Conservation (phyloP, 192 early-diverging fungal species). For the Allomyces arbusculus region DNA sequence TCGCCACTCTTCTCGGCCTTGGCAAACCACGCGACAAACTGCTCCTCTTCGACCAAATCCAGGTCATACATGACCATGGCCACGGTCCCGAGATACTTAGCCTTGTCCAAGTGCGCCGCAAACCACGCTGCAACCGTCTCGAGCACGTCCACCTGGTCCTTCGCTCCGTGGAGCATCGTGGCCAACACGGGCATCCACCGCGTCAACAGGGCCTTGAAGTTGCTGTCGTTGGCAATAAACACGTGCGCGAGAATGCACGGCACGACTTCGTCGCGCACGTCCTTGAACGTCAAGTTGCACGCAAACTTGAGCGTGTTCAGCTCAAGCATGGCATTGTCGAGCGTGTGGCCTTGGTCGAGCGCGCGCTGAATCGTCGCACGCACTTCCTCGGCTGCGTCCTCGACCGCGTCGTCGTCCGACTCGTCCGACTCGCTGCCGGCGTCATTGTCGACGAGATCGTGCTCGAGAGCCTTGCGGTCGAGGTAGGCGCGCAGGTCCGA, state of each 20-base stretch:
- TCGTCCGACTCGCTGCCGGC: constrained; percentile 11
- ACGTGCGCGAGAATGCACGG: constrained; percentile 43
- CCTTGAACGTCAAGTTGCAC: constrained; percentile 55
- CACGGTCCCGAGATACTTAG: constrained; percentile 34
- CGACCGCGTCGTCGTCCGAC: constrained; percentile 19
- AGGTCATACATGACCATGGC: constrained; percentile 50
- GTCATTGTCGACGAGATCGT: neutral
- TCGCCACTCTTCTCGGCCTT: constrained; percentile 19
- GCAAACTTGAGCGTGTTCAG: constrained; percentile 74
- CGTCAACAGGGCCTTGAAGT: constrained; percentile 20
- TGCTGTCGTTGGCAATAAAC: constrained; percentile 21
- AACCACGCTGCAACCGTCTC: constrained; percentile 30
- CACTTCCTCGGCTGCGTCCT: constrained; percentile 41
- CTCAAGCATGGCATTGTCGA: constrained; percentile 60
- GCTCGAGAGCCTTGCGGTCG: neutral
- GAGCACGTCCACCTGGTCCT: constrained; percentile 56
- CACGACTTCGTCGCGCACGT: constrained; percentile 54
- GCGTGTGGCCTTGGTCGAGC: constrained; percentile 48
- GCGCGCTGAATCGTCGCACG: constrained; percentile 56
- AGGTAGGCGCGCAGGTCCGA: neutral
- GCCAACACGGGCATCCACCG: constrained; percentile 51
- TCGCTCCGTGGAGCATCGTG: constrained; percentile 37
- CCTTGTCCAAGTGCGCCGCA: constrained; percentile 15
- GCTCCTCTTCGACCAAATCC: constrained; percentile 66
- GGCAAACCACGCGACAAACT: constrained; percentile 54